phyloP scores from a whole-genome alignment of 495 filamentous ascomycete genomes.

The Wilcoxina mikolae region DNA sequence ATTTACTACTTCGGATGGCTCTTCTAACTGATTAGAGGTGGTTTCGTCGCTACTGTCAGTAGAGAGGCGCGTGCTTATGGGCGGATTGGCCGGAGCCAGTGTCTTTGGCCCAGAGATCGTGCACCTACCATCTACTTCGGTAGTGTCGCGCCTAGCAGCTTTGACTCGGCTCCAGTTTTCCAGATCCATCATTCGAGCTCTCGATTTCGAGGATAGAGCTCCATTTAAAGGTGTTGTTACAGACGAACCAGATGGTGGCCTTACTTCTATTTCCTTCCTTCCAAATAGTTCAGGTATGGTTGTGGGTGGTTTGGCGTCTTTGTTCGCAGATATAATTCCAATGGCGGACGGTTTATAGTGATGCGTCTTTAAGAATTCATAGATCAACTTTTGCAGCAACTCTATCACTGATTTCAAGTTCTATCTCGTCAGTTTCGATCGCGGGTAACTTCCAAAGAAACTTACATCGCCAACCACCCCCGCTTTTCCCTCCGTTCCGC shows the following conservation, averaged over 20 bases:
- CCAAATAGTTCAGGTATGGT: conserved; percentile 2
- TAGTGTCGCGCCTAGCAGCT: conserved; percentile 15
- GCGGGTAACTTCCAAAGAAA: background rate
- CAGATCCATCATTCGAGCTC: conserved; percentile 4
- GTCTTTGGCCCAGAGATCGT: background rate
- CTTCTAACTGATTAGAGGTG: background rate
- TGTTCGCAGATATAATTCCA: background rate
- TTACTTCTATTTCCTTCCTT: background rate
- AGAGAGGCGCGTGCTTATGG: background rate
- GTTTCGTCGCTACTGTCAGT: background rate
- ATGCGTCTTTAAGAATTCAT: conserved; percentile 54
- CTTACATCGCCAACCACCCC: conserved; percentile 21
- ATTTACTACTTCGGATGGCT: conserved; percentile 25
- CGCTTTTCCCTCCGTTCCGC: conserved; percentile 24
- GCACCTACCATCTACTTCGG: conserved; percentile 16
- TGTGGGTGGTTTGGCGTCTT: background rate
- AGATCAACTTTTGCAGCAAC: conserved; percentile 47
- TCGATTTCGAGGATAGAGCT: background rate
- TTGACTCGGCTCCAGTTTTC: conserved; percentile 20
- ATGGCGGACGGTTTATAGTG: conserved; percentile 39
- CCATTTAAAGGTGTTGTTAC: background rate
- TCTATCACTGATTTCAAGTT: conserved; percentile 38
- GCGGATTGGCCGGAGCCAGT: background rate
- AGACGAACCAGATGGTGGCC: background rate
- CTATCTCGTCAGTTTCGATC: conserved; percentile 30